Evolutionary conservation across 345 rosid genomes (phyloP), one percentile per base, ranked within the genome.

Genomic region (Citrus inodora): DNA sequence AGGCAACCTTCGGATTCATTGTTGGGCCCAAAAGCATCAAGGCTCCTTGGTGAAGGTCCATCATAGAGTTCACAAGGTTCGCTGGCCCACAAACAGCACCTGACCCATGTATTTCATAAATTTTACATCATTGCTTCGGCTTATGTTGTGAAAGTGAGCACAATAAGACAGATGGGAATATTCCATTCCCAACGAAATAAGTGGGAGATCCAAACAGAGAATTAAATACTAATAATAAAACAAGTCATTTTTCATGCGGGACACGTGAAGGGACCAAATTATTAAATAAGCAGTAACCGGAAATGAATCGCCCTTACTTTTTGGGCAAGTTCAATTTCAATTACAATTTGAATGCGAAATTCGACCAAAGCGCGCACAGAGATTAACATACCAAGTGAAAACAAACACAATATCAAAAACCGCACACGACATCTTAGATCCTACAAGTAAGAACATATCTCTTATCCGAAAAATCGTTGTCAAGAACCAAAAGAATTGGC

Each of bases 1-100:
- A 93, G 5, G 99, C 98, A 11, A 93, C 97, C 79, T 94, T 96
- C 17, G 99, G 87, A 61, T 96, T 96, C 99, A 94, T 96, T 30
- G 99, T 96, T 53, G 99, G 99, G 24, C 99, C 98, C 0, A 96
- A 78, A 11, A 96, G 91, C 99, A 96, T 92, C 27, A 94, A 62
- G 8, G 93, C 21, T n/a, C 99, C 99, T 61, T 90, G 97, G 76
- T 88, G 95, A 11, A 96, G 93, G 77, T 92, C 98, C 99, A 94
- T 92, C 98, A 96, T 94, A 25, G 93, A 88, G 84, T 90, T 92
- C 87, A 96, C 93, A 17, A 94, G 83, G 81, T 84, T 86, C 10
- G 88, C 97, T 0, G 97, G 91, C 38, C 98, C 98, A 78, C 98
- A 94, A 33, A 92, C 91, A 28, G 98, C 99, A 14, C 99, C 98